Evolutionary conservation across 192 early-diverging fungal genomes (phyloP), one percentile per base, ranked within the genome.

Genomic region (Dissophora ornata): DNA sequence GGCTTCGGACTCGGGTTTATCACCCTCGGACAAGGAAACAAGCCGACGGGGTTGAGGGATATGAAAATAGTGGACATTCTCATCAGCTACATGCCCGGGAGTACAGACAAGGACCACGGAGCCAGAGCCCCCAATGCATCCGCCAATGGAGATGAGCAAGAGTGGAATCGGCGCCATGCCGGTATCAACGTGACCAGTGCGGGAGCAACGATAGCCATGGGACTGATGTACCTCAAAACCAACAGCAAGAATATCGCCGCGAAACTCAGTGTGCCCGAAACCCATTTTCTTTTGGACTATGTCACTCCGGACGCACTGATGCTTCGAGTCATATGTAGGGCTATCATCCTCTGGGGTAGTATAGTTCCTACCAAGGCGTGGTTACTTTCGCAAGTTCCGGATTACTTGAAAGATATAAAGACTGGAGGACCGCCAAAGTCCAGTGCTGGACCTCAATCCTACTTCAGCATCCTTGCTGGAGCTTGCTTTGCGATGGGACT

Each of bases 1-100:
- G 96, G 96, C 1, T 90, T 97, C 68, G 87, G 93, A 0, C 73
- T 98, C 34, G 96, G 95, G 3, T 85, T 96, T 24, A 89, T 94
- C n/a, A 87, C 82, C 10, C 81, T 96, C 3, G 94, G 91, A 7
- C 71, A 82, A 42, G 92, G 89, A 18, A 64, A 82, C 63, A 80
- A 77, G 21, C 64, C 85, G 0, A 67, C 54, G 34, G 80, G 80
- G 18, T 67, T 90, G 13, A 61, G 80, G 2, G 92, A 92, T 62
- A 51, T 90, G 61, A 73, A 83, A 16, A 71, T 92, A 21, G 67
- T 86, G 3, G 86, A 91, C 38, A 73, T 81, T 32, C 79, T 94
- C 2, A 52, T 69, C 18, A 79, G 79, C n/a, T 83, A 83, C 48
- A 83, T 85, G 52, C 80, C 90, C 5, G 91, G 92, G 4, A 79